Base-by-base conservation (phyloP, 2,329 filamentous ascomycete genomes). In the Neurospora sp. region DNA sequence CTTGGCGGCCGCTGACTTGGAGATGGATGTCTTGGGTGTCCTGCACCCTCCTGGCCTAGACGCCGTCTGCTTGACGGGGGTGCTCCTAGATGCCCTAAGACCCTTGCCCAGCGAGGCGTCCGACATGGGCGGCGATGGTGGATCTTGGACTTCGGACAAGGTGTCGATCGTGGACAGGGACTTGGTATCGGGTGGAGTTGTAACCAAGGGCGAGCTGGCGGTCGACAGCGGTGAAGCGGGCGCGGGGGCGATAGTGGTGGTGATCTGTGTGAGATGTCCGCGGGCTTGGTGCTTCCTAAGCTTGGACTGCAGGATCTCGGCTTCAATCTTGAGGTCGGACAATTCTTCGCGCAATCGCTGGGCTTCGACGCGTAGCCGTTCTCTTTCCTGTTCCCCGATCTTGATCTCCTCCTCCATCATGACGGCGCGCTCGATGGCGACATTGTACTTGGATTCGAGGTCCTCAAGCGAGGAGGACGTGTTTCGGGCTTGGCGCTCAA, bases 381-480 rank as follows among this genome's bases (percentile, higher is more conserved):
- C 96, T 77, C 96, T 89, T 80, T 99, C 96, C 81, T 96, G 92
- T 78, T 99, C 96, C 66, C 93, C 92, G 65, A 88, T 87, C 81
- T 91, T 95, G 77, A 98, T 91, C 80, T 98, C 96, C 79, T 97
- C 94, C 78, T 99, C 96, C 82, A 97, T 87, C 86, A 99, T 88
- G 36, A 99, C 96, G 10, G 87, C 89, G 69, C 95, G 87, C 82
- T 99, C 96, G 75, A 99, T 96, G 4, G 94, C 89, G 70, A 96
- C 88, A 79, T 97, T 98, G 81, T 96, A 97, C 81, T 98, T 99
- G 72, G 92, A 95, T 81, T 99, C 96, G 80, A 99, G 85, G 78
- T 99, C 96, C 81, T 99, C 96, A 72, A 98, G 87, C 67, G 95
- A 97, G 65, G 94, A 97, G 41, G 93, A 94, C 37, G 95, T 97